Evolutionary conservation across 2,329 filamentous ascomycete genomes (phyloP).

Genomic region (Calonectria pauciramosa): DNA sequence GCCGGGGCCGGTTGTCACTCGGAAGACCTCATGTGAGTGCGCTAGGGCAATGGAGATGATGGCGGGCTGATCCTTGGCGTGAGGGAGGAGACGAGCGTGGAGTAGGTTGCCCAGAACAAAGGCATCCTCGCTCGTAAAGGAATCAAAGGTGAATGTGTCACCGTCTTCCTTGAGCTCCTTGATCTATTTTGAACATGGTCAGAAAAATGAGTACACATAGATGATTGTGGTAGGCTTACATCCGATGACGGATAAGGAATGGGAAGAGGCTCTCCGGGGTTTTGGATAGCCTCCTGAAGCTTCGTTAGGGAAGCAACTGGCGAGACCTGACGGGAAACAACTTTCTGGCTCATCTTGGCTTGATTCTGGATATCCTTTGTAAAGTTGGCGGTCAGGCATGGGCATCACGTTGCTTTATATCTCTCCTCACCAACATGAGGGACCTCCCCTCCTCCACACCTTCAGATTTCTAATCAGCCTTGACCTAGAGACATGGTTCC

Average conservation of each 20-base stretch:
- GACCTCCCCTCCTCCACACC: neutral
- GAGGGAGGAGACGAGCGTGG: constrained; percentile 70
- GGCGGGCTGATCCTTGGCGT: constrained; percentile 59
- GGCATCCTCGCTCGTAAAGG: constrained; percentile 75
- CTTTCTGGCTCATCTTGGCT: constrained; percentile 32
- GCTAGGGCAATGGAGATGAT: constrained; percentile 75
- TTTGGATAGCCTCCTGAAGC: constrained; percentile 37
- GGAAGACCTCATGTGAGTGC: constrained; percentile 75
- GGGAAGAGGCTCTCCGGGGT: constrained; percentile 14
- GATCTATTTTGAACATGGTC: constrained; percentile 34
- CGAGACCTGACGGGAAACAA: constrained; percentile 30
- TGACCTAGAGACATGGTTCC: neutral
- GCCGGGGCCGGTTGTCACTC: constrained; percentile 75
- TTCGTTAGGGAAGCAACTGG: constrained; percentile 34
- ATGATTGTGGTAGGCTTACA: constrained; percentile 13
- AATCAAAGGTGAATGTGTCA: constrained; percentile 59
- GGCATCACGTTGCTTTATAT: neutral
- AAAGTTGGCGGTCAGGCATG: neutral
- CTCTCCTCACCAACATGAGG: neutral
- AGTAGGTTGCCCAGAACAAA: constrained; percentile 77
- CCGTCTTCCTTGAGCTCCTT: constrained; percentile 50
- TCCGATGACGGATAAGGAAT: constrained; percentile 40
- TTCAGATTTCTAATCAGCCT: neutral
- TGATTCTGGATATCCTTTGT: neutral
- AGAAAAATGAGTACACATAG: neutral